Base-by-base conservation (phyloP, 192 early-diverging fungal genomes). In the Umbelopsis isabellina region DNA sequence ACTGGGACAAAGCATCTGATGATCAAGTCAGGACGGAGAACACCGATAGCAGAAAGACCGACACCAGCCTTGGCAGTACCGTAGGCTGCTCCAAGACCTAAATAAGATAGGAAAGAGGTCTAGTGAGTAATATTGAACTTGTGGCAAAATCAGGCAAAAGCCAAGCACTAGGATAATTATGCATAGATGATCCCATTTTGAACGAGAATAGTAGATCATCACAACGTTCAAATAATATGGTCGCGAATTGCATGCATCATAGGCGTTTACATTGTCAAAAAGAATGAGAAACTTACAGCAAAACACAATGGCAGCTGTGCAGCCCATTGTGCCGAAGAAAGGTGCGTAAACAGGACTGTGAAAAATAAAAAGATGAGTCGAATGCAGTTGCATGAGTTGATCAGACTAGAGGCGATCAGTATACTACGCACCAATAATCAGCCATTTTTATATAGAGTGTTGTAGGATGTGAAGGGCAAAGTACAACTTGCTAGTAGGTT, bases 301-400 rank as follows among this genome's bases (percentile, higher is more conserved):
- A 72, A 97, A 93, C 61, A 97, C 92, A 75, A 97, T 96, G 66
- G 97, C 93, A 37, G 89, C 86, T 25, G 91, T 92, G 77, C 93
- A 94, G 46, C 97, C 97, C 48, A 94, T 91, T 51, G 94, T 90
- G 72, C 96, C 95, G 81, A 99, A 96, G 88, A 99, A 94, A 48
- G 97, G 93, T 69, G 97, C 87, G 82, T 93, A 99, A 49, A 89
- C 90, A 49, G 97, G 97, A 87, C 97, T 72, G 27, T 30, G 51
- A 53, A 75, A 69, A 69, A 50, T 16, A 61, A 27, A 61, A 35
- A 35, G 55, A 61, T 61, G 55, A 61, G 55, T 61, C 55, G 55
- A 4, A 2, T 61, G 10, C 15, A 35, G 18, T 35, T 61, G 5
- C 30, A 61, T 18, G 11, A n/a, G 33, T 3, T 35, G 27, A n/a